These are phyloP conservation scores for Myriosclerotinia curreyana DNA, from an alignment of 2,329 filamentous ascomycete genomes.

Conservation along the genomic window DNA sequence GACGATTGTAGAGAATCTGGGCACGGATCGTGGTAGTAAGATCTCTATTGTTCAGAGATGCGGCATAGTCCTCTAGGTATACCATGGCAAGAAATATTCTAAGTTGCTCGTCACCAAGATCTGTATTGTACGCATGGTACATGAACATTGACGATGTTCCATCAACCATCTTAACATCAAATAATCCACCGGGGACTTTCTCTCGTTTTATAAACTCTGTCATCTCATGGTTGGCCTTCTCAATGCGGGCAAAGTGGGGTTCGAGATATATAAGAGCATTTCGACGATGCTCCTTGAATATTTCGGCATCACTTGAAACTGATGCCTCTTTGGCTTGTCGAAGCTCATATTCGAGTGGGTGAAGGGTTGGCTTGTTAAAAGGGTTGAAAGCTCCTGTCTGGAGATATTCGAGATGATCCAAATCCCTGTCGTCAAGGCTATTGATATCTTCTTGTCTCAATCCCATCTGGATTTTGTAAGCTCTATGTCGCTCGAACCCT, in stretches of 20 bases:
- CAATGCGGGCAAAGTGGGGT: neutral
- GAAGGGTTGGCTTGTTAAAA: neutral
- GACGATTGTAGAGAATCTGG: neutral
- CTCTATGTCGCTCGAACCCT: conserved; percentile 17
- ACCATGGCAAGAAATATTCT: neutral
- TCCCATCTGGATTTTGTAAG: conserved; percentile 21
- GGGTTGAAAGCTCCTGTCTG: neutral
- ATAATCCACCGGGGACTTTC: conserved; percentile 1
- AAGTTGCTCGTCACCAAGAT: neutral
- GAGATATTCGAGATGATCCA: neutral
- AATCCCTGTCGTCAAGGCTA: neutral
- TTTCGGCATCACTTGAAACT: neutral
- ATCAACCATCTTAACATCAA: neutral
- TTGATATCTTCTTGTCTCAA: conserved; percentile 13
- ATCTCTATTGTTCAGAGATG: neutral
- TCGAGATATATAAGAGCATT: neutral
- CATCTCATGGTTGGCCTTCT: neutral
- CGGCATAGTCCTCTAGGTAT: conserved; percentile 3
- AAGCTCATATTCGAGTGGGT: conserved; percentile 21
- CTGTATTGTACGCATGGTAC: neutral
- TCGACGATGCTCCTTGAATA: conserved; percentile 4
- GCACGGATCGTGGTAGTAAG: neutral
- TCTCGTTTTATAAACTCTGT: neutral
- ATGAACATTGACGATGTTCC: neutral
- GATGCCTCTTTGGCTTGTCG: neutral